phyloP scores from a whole-genome alignment of 805 yeast species.

The Candida rishiriensis region DNA sequence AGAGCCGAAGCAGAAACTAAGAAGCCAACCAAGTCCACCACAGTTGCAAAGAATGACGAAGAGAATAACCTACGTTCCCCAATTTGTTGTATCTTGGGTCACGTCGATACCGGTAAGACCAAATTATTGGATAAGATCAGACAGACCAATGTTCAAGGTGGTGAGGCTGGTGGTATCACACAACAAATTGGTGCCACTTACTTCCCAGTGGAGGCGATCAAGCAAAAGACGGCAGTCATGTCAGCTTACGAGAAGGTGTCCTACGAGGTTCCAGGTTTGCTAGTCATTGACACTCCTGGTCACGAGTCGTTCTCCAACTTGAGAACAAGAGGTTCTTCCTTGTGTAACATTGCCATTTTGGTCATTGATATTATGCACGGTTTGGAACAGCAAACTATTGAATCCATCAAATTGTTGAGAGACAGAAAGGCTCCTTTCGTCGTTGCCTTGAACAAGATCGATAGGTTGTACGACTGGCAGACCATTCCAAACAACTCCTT shows the following conservation, averaged over 20 bases:
- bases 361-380: slow-evolving; percentile 99
- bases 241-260: slow-evolving; percentile 75
- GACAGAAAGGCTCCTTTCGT: slow-evolving; percentile 98
- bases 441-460: slow-evolving; percentile 96
- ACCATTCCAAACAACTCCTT: slow-evolving; percentile 85
- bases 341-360: slow-evolving; percentile 98
- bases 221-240: slow-evolving; percentile 90
- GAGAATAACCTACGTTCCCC: slow-evolving; percentile 83
- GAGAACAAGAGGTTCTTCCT: slow-evolving; percentile 97
- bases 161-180: slow-evolving; percentile 99
- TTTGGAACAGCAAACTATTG: slow-evolving; percentile 94
- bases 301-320: slow-evolving; percentile 98
- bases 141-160: slow-evolving; percentile 99
- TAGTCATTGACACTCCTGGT: slow-evolving; percentile 98
- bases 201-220: slow-evolving; percentile 94
- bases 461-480: slow-evolving; percentile 96
- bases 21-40: slow-evolving; percentile 11
- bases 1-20: slow-evolving; percentile 16
- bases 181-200: slow-evolving; percentile 99
- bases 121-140: slow-evolving; percentile 94
- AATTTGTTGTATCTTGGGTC: slow-evolving; percentile 98
- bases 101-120: slow-evolving; percentile 99
- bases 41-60: slow-evolving; percentile 13
- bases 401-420: slow-evolving; percentile 84
- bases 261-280: slow-evolving; percentile 94